These are phyloP conservation scores for Solanum hybrid DNA, from an alignment of 305 asterid species.

Conservation along the genomic window DNA sequence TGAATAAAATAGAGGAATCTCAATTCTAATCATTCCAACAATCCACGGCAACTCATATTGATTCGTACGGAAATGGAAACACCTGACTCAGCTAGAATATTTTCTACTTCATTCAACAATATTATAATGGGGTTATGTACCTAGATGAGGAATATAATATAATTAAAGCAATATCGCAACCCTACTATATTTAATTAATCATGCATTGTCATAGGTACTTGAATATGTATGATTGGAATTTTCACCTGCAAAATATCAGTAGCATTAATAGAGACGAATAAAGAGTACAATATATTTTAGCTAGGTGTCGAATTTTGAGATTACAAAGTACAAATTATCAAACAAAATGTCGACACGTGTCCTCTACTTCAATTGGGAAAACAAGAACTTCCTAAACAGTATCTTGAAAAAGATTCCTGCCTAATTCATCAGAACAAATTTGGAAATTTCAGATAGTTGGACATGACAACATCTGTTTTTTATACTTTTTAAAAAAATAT, in stretches of 20 bases:
- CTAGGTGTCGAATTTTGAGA: not conserved
- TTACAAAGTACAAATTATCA: not conserved
- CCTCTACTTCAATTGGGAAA: not conserved
- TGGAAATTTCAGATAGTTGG: not conserved
- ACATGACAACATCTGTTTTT: not conserved
- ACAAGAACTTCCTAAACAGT: not conserved
- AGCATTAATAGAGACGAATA: not conserved
- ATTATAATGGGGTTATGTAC: too few species aligned
- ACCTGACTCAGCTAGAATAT: too few species aligned
- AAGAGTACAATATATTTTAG: not conserved
- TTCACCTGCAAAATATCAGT: not conserved
- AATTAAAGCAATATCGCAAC: too few species aligned
- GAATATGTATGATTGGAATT: not conserved
- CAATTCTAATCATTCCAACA: too few species aligned
- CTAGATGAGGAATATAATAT: too few species aligned
- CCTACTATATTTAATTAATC: too few species aligned
- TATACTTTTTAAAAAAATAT: too few species aligned
- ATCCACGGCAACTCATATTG: too few species aligned
- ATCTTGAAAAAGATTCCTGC: not conserved
- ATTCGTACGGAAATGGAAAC: too few species aligned
- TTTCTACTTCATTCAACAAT: too few species aligned
- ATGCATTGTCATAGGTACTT: not conserved
- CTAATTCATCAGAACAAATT: not conserved
- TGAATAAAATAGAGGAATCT: too few species aligned
- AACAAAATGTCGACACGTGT: not conserved